A percentile compares a stretch with the other conserved stretches of the same genome.
Conservation (phyloP, 495 filamentous ascomycete species). For the Glarea lozoyensis region DNA sequence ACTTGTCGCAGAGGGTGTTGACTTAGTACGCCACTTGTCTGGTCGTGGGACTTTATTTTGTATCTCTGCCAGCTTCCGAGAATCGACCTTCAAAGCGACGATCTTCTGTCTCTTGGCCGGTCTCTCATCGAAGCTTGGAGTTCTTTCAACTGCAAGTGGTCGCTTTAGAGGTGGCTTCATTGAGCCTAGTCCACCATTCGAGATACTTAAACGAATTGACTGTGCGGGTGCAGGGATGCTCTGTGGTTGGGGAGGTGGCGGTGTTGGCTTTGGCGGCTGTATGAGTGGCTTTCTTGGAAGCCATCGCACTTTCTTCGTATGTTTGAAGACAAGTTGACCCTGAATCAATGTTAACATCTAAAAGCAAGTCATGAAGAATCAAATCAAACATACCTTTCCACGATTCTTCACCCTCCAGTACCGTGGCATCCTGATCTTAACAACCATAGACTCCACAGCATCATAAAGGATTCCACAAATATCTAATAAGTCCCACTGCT, state of each 20-base stretch:
- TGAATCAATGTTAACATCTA: conserved; percentile 14
- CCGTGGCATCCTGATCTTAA: conserved; percentile 59
- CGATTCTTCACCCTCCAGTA: conserved; percentile 59
- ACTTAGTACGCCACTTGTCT: not conserved
- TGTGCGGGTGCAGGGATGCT: not conserved
- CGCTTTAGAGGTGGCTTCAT: conserved; percentile 17
- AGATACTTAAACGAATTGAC: not conserved
- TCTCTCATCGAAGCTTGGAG: conserved; percentile 1
- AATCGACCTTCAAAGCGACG: conserved; percentile 2
- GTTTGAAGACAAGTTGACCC: conserved; percentile 25
- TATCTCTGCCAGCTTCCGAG: conserved; percentile 9
- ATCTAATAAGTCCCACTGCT: conserved; percentile 69
- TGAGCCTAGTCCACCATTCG: not conserved
- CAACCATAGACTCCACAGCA: conserved; percentile 47
- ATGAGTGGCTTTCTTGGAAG: conserved; percentile 9
- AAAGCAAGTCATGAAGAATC: conserved; percentile 1
- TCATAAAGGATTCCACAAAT: conserved; percentile 69
- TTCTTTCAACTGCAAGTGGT: conserved; percentile 4
- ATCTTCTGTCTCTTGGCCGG: conserved; percentile 10
- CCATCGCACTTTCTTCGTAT: conserved; percentile 17
- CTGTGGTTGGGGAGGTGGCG: not conserved
- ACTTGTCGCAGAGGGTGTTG: conserved; percentile 1
- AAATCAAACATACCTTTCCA: conserved; percentile 41
- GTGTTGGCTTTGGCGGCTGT: conserved; percentile 14
- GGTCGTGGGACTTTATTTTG: conserved; percentile 5